Evolutionary conservation across 176 grass and related monocot genomes (phyloP).

Genomic region (Oryza officinalis): DNA sequence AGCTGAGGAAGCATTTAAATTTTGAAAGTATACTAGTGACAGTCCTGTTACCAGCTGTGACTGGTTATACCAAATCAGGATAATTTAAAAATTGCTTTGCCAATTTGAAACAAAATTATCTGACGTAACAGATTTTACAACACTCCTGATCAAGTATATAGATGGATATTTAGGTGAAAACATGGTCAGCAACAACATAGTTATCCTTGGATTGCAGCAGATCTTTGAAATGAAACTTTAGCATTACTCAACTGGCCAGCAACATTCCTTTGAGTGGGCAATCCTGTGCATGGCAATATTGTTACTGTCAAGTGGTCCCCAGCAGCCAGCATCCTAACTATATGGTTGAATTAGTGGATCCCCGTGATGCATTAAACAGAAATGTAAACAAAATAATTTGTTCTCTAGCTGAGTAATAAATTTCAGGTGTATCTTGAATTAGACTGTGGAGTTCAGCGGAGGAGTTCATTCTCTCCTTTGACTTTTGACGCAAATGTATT

Average conservation of each 20-base stretch:
- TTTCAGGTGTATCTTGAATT: neutral
- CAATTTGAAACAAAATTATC: neutral
- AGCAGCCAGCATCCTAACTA: neutral
- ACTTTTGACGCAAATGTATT: constrained; percentile 5
- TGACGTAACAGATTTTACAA: neutral
- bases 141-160: neutral
- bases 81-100: neutral
- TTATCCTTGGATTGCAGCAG: neutral
- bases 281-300: neutral
- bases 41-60: neutral
- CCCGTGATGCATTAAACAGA: neutral
- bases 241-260: neutral
- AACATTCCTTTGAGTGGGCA: neutral
- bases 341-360: neutral
- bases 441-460: neutral
- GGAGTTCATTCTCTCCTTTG: neutral
- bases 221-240: neutral
- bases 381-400: neutral
- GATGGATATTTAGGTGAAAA: neutral
- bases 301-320: neutral
- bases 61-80: neutral
- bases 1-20: too few species aligned
- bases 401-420: neutral
- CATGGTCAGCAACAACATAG: neutral
- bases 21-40: neutral